Evolutionary conservation across 768 basidiomycete genomes (phyloP).

Genomic region (Pisolithus tinctorius): DNA sequence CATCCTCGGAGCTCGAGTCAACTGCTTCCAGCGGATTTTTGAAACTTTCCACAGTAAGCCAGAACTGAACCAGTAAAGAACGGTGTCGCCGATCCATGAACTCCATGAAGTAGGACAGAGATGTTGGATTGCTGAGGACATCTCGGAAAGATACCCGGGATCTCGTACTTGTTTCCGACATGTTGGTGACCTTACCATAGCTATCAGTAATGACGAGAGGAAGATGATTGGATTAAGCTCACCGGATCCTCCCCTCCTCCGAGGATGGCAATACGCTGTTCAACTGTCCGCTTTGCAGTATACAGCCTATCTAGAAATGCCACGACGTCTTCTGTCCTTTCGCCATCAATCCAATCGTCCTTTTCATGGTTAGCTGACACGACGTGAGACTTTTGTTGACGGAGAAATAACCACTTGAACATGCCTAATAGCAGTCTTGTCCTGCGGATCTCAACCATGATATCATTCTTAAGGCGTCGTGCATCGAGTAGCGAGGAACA

Average conservation of each 20-base stretch:
- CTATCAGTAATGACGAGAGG: conserved; percentile 1
- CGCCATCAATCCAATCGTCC: conserved; percentile 83
- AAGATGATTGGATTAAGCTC: conserved; percentile 11
- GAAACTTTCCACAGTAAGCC: conserved; percentile 96
- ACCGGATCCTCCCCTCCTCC: conserved; percentile 67
- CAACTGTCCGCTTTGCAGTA: conserved; percentile 81
- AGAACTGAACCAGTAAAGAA: conserved; percentile 89
- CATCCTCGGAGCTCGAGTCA: conserved; percentile 54
- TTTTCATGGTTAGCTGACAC: conserved; percentile 73
- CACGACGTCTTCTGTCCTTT: conserved; percentile 77
- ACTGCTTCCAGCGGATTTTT: conserved; percentile 90
- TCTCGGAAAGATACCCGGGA: conserved; percentile 62
- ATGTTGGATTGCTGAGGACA: conserved; percentile 81
- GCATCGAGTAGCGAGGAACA: conserved; percentile 85
- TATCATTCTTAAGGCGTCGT: conserved; percentile 83
- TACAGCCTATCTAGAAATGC: conserved; percentile 85
- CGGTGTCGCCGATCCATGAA: conserved; percentile 90
- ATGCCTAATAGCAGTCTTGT: conserved; percentile 69
- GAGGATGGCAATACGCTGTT: conserved; percentile 75
- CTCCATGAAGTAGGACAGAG: conserved; percentile 95
- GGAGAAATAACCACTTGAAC: background rate
- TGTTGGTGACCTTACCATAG: conserved; percentile 30
- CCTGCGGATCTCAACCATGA: conserved; percentile 83
- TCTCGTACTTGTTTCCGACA: conserved; percentile 38
- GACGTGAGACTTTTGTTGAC: conserved; percentile 1